phyloP scores from a whole-genome alignment of 1,284 basidiomycete species.

The Leccinum subrobustum region DNA sequence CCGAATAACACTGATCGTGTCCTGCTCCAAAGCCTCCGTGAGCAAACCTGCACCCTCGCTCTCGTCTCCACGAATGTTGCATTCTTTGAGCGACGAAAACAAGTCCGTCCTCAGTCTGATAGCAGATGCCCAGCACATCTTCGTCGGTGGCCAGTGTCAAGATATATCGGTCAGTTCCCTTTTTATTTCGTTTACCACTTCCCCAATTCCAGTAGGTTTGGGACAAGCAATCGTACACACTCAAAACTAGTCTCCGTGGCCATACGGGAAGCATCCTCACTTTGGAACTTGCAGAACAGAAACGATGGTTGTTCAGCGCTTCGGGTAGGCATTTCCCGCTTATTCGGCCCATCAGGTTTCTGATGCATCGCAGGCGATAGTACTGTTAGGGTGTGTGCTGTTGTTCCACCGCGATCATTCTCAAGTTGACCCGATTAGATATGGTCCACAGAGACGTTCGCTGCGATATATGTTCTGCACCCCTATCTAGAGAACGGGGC shows the following conservation, averaged over 20 bases:
- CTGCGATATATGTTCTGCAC: constrained; percentile 74
- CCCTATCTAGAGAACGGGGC: constrained; percentile 84
- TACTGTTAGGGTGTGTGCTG: constrained; percentile 65
- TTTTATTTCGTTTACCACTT: not conserved
- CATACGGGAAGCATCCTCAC: constrained; percentile 87
- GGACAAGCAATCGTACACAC: constrained; percentile 69
- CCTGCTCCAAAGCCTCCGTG: constrained; percentile 49
- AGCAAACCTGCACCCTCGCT: constrained; percentile 48
- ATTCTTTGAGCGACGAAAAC: constrained; percentile 66
- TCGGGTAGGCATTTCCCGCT: constrained; percentile 50
- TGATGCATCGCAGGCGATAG: constrained; percentile 63
- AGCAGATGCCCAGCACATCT: constrained; percentile 72
- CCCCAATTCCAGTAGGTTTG: constrained; percentile 61
- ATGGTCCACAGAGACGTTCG: constrained; percentile 79
- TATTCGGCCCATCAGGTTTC: constrained; percentile 3
- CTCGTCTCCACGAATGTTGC: constrained; percentile 50
- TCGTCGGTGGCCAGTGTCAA: constrained; percentile 79
- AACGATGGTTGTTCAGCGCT: constrained; percentile 84
- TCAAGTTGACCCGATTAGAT: constrained; percentile 41
- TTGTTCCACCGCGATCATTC: not conserved
- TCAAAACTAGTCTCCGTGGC: constrained; percentile 75
- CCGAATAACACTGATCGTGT: constrained; percentile 12
- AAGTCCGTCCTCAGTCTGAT: constrained; percentile 78
- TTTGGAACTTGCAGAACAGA: constrained; percentile 74
- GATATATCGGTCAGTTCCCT: constrained; percentile 47